Base-by-base conservation (phyloP, 768 basidiomycete species). In the Coprinopsis sp. region DNA sequence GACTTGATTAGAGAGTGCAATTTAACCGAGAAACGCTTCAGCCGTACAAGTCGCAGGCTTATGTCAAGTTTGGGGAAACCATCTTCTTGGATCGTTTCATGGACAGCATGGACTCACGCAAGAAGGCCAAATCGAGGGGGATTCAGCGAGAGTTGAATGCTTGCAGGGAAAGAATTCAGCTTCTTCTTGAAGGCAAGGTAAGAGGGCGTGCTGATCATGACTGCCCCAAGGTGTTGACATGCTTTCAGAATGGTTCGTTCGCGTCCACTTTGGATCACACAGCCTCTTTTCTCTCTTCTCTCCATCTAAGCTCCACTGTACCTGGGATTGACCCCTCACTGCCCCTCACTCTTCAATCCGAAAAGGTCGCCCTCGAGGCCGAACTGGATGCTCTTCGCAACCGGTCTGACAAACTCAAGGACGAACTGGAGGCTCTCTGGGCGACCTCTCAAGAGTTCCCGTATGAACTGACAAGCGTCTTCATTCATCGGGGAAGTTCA, bases 41-140 rank as follows among this genome's bases (percentile, higher is more conserved):
- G 53, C 84, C 92, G 13, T 92, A 89, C 72, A 99, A 99, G 64
- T 92, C 90, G 4, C 95, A 99, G 59, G 92, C 91, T 3, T 95
- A 92, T 63, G 85, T 99, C 53, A 87, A 84, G 57, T 96, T 95
- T 59, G 82, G 76, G 14, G 88, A 93, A 64, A 87, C 81, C 8
- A 73, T 99, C 12, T 84, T 79, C 58, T 81, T 98, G 79, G 93
- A 96, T 63, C 84, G 96, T 12, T 99, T 94, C 71, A 70, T 95
- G 59, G 86, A 90, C 50, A 78, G 72, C 38, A 86, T 81, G 2
- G 77, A 87, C 56, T 72, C 78, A 0, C 70, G 74, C 50, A 92
- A 89, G 74, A 86, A 82, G 56, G 71, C 73, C 14, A 75, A 73
- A 34, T 82, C 87, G 1, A 89, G 87, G 52, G 68, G 68, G 19